phyloP scores from a whole-genome alignment of 805 yeast species.

The Kodamaea fukazawae region DNA sequence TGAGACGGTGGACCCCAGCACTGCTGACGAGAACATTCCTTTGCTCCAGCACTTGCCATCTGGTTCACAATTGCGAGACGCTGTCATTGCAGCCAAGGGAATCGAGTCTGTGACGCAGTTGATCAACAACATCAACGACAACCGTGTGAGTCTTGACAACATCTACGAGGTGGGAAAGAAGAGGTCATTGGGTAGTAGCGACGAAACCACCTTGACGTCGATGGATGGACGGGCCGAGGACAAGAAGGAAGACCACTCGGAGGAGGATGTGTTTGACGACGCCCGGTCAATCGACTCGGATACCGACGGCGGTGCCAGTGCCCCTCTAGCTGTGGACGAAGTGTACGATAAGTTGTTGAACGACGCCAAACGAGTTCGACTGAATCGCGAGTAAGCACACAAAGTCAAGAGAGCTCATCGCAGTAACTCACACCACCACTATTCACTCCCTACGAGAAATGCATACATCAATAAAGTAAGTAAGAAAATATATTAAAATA shows the following conservation, averaged over 20 bases:
- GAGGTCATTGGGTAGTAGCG: neutral
- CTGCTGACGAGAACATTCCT: conserved; percentile 20
- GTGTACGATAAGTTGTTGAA: conserved; percentile 70
- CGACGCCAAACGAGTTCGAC: conserved; percentile 57
- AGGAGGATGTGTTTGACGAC: conserved; percentile 2
- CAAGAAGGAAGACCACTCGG: neutral
- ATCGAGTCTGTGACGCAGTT: conserved; percentile 66
- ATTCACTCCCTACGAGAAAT: no score
- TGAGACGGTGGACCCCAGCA: conserved; percentile 1
- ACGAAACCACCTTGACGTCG: neutral
- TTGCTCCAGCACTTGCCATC: conserved; percentile 46
- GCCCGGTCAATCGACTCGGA: conserved; percentile 4
- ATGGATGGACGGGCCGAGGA: neutral
- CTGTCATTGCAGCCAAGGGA: conserved; percentile 73
- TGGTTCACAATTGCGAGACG: conserved; percentile 53
- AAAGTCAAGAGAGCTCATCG: no score
- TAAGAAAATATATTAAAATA: conserved; percentile 4
- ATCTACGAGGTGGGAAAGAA: conserved; percentile 37
- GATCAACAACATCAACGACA: conserved; percentile 58
- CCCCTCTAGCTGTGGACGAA: conserved; percentile 54
- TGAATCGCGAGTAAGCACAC: conserved; percentile 38
- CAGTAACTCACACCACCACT: no score
- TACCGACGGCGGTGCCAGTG: neutral
- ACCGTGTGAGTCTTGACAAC: conserved; percentile 49
- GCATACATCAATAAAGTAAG: neutral